Conservation (phyloP, 768 basidiomycete genomes). For the Leccinum longicurvipes region DNA sequence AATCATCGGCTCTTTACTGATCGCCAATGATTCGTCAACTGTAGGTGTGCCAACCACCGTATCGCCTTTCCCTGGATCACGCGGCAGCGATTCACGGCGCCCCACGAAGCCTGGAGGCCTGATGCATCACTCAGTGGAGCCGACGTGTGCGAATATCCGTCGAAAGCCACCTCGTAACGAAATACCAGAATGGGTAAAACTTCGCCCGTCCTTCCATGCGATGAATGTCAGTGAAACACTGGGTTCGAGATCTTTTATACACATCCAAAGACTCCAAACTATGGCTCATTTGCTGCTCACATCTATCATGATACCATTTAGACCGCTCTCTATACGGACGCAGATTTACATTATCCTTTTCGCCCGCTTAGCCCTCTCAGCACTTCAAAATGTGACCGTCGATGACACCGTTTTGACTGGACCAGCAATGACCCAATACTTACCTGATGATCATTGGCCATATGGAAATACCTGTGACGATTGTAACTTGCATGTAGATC, state of each 20-base stretch:
- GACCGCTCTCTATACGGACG: neutral
- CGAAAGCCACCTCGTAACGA: no score
- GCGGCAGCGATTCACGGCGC: no score
- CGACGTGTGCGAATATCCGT: neutral
- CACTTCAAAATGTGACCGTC: conserved; percentile 12
- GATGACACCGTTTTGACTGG: conserved; percentile 15
- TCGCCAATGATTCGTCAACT: no score
- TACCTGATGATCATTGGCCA: conserved; percentile 6
- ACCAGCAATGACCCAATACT: conserved; percentile 1
- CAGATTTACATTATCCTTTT: neutral
- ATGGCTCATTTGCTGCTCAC: neutral
- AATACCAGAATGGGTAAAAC: no score
- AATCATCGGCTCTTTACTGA: neutral
- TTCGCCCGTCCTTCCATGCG: no score
- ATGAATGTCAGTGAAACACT: no score
- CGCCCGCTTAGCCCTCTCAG: neutral
- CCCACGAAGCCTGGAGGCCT: no score
- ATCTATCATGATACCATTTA: conserved; percentile 1
- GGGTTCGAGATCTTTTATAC: no score
- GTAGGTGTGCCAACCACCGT: no score
- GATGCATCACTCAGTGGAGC: no score
- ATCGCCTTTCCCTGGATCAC: no score
- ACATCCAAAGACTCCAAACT: no score
- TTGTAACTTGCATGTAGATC: neutral
- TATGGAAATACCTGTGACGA: neutral